phyloP scores from a whole-genome alignment of 768 basidiomycete species.

The Termitomyces sp. region DNA sequence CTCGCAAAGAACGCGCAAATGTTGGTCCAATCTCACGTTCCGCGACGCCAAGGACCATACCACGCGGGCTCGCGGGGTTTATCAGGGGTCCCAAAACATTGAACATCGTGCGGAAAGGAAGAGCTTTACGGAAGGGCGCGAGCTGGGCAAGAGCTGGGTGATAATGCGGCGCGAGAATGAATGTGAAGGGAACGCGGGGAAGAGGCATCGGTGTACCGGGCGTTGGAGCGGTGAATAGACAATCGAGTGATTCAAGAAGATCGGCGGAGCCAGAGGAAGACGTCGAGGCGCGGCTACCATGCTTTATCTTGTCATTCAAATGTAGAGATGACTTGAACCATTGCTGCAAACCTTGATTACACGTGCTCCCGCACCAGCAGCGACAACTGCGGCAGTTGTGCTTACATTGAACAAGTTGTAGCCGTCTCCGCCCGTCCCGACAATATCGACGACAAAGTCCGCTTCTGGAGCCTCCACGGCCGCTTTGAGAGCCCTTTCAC shows the following conservation, averaged over 20 bases:
- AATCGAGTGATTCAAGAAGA: slow-evolving; percentile 79
- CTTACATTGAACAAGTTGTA: slow-evolving; percentile 97
- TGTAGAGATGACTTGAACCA: neutral
- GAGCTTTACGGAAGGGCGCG: slow-evolving; percentile 74
- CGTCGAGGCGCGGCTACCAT: slow-evolving; percentile 86
- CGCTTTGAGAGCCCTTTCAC: slow-evolving; percentile 59
- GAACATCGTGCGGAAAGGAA: slow-evolving; percentile 96
- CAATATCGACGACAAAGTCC: slow-evolving; percentile 76
- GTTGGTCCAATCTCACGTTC: slow-evolving; percentile 73
- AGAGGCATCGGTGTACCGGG: slow-evolving; percentile 54
- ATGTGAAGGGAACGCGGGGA: slow-evolving; percentile 73
- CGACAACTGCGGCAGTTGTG: slow-evolving; percentile 89
- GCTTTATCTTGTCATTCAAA: slow-evolving; percentile 40
- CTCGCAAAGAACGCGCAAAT: slow-evolving; percentile 69
- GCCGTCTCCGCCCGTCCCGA: slow-evolving; percentile 93
- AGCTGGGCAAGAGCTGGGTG: slow-evolving; percentile 82
- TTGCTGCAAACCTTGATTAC: slow-evolving; percentile 70
- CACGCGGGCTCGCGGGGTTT: slow-evolving; percentile 80
- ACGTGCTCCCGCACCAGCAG: slow-evolving; percentile 88
- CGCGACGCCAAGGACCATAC: slow-evolving; percentile 91
- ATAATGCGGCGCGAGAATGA: slow-evolving; percentile 92
- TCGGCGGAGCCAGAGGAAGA: slow-evolving; percentile 97
- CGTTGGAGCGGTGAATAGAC: slow-evolving; percentile 63
- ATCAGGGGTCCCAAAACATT: slow-evolving; percentile 92
- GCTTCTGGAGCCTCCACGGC: slow-evolving; percentile 48